phyloP scores from a whole-genome alignment of 257 asterid species.

The Ophiorrhiza pumila region DNA sequence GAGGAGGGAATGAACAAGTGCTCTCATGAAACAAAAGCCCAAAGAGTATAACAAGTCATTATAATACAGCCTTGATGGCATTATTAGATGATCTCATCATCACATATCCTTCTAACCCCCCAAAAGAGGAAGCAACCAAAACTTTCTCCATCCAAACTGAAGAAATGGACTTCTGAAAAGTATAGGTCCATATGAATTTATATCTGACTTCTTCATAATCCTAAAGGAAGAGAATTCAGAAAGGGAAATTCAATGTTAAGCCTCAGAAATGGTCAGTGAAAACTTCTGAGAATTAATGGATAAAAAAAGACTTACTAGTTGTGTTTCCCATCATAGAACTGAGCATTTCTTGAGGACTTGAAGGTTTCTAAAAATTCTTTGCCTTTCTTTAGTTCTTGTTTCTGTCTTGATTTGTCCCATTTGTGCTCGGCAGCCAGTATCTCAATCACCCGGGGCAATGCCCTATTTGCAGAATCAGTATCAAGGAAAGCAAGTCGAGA shows the following conservation, averaged over 20 bases:
- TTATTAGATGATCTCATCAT: constrained; percentile 9
- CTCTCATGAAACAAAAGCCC: neutral
- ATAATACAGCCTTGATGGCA: neutral
- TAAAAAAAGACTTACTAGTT: constrained; percentile 29
- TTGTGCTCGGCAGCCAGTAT: constrained; percentile 79
- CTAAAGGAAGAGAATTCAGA: constrained; percentile 26
- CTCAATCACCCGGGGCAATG: constrained; percentile 73
- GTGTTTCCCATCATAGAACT: constrained; percentile 93
- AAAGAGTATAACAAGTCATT: neutral
- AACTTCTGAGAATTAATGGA: neutral
- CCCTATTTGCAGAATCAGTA: constrained; percentile 88
- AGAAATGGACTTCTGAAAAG: constrained; percentile 10
- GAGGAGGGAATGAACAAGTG: neutral
- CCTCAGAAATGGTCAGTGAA: neutral
- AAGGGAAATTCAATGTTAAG: constrained; percentile 1
- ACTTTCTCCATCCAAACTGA: constrained; percentile 16
- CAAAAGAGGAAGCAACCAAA: constrained; percentile 14
- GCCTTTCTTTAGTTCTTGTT: constrained; percentile 55
- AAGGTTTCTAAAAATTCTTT: constrained; percentile 78
- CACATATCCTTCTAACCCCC: constrained; percentile 2
- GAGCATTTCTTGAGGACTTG: constrained; percentile 90
- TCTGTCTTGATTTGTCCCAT: constrained; percentile 84
- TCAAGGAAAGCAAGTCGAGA: constrained; percentile 96
- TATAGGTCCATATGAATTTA: constrained; percentile 11
- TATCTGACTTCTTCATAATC: constrained; percentile 22